Evolutionary conservation across 2,329 filamentous ascomycete genomes (phyloP).

Genomic region (Tolypocladium amazonense): DNA sequence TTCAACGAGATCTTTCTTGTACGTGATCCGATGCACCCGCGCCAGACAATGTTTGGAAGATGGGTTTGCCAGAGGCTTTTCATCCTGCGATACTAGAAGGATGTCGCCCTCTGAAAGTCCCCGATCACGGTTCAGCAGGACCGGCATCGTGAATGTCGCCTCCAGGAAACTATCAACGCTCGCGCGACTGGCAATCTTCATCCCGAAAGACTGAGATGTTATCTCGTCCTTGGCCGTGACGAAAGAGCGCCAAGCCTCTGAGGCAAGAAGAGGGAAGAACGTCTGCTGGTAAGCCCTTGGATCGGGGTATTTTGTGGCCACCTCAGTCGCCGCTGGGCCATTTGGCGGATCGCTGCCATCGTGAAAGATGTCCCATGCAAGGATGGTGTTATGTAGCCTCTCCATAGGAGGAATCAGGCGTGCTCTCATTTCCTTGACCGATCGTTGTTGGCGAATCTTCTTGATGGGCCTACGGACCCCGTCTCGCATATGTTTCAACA

Average conservation of each 20-base stretch:
- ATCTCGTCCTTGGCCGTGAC: conserved; percentile 83
- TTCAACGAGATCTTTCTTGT: conserved; percentile 73
- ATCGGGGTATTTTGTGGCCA: conserved; percentile 68
- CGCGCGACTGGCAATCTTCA: conserved; percentile 79
- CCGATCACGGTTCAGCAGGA: conserved; percentile 58
- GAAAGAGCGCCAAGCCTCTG: conserved; percentile 94
- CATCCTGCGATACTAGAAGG: conserved; percentile 67
- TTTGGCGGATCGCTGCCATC: conserved; percentile 76
- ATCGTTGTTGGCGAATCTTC: conserved; percentile 70
- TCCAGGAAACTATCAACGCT: conserved; percentile 91
- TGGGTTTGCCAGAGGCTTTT: conserved; percentile 56
- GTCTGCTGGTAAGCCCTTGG: conserved; percentile 75
- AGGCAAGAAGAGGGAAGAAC: conserved; percentile 79
- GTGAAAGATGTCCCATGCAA: conserved; percentile 94
- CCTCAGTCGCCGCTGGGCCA: conserved; percentile 60
- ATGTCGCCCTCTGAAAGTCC: conserved; percentile 78
- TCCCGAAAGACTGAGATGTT: conserved; percentile 68
- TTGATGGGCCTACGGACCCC: conserved; percentile 64
- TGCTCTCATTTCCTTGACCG: conserved; percentile 87
- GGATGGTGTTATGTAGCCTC: conserved; percentile 70
- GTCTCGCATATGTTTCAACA: conserved; percentile 38
- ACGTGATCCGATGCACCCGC: conserved; percentile 67
- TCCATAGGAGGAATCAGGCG: conserved; percentile 84
- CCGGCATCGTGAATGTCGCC: conserved; percentile 72
- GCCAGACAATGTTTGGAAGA: conserved; percentile 73